Evolutionary conservation across 352 stramenopile genomes (phyloP).

Genomic region (Thalassiosira gravida): DNA sequence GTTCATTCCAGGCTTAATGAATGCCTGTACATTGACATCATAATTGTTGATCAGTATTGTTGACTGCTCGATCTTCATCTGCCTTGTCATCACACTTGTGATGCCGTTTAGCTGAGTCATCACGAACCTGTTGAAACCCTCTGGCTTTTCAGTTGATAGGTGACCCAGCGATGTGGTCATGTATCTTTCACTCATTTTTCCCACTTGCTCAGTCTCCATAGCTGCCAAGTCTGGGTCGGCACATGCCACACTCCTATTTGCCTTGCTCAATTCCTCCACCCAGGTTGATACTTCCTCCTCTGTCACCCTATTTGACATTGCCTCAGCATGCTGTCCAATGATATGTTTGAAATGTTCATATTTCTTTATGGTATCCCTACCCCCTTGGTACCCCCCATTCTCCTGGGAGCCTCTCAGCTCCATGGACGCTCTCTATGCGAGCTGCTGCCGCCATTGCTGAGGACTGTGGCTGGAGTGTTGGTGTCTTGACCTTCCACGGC

Average conservation of each 20-base stretch:
- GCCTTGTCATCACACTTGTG: neutral
- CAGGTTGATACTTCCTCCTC: neutral
- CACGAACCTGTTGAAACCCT: conserved; percentile 5
- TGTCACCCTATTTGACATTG: neutral
- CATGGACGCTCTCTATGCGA: neutral
- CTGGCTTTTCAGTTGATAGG: neutral
- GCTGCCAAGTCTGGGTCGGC: neutral
- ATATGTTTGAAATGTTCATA: neutral
- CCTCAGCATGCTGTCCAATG: neutral
- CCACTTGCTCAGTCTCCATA: neutral
- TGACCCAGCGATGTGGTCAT: neutral
- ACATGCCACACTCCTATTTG: neutral
- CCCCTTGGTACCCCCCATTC: neutral
- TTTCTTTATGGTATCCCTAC: neutral
- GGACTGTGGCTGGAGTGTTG: neutral
- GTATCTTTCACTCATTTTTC: neutral
- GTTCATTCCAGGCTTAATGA: conserved; percentile 14
- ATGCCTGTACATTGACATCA: conserved; percentile 6
- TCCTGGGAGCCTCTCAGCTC: neutral
- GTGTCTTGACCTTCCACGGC: neutral
- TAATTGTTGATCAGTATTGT: conserved; percentile 11
- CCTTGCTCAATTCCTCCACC: neutral
- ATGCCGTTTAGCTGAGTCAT: neutral
- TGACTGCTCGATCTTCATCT: neutral
- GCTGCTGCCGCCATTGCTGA: neutral